Evolutionary conservation across 768 basidiomycete genomes (phyloP).

Genomic region (Amanita muscaria): DNA sequence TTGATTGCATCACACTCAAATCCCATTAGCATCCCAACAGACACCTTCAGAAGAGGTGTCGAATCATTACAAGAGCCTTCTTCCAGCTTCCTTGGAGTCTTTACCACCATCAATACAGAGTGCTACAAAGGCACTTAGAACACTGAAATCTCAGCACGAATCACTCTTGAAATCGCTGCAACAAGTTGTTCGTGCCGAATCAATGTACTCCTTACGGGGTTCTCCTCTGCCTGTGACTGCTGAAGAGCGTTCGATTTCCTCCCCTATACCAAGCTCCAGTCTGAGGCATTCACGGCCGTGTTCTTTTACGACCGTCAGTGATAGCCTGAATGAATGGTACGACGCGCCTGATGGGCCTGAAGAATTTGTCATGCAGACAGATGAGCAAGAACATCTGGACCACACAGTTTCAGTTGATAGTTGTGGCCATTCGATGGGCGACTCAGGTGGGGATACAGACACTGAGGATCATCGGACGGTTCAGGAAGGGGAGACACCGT

Average conservation of each 20-base stretch:
- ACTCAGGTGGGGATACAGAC: constrained; percentile 48
- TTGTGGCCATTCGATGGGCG: constrained; percentile 30
- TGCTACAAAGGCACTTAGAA: constrained; percentile 2
- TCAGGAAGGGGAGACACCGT: constrained; percentile 9
- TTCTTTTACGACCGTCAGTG: constrained; percentile 44
- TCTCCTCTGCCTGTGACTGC: constrained; percentile 36
- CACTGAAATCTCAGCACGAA: constrained; percentile 9
- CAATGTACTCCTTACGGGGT: constrained; percentile 18
- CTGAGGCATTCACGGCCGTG: constrained; percentile 26
- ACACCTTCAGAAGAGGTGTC: constrained; percentile 14
- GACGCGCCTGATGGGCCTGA: constrained; percentile 63
- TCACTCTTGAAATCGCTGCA: constrained; percentile 19
- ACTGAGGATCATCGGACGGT: constrained; percentile 27
- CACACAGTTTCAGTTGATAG: constrained; percentile 27
- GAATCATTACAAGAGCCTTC: not conserved
- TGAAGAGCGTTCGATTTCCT: constrained; percentile 30
- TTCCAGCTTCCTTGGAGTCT: not conserved
- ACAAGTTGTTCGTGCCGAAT: constrained; percentile 21
- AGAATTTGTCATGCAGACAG: constrained; percentile 58
- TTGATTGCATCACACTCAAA: constrained; percentile 1
- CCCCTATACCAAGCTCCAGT: not conserved
- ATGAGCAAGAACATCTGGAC: constrained; percentile 30
- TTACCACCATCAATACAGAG: constrained; percentile 14
- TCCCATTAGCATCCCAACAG: constrained; percentile 18
- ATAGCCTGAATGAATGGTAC: constrained; percentile 60